Base-by-base conservation (phyloP, 2,329 filamentous ascomycete genomes). In the Aspergillaceae sp. region DNA sequence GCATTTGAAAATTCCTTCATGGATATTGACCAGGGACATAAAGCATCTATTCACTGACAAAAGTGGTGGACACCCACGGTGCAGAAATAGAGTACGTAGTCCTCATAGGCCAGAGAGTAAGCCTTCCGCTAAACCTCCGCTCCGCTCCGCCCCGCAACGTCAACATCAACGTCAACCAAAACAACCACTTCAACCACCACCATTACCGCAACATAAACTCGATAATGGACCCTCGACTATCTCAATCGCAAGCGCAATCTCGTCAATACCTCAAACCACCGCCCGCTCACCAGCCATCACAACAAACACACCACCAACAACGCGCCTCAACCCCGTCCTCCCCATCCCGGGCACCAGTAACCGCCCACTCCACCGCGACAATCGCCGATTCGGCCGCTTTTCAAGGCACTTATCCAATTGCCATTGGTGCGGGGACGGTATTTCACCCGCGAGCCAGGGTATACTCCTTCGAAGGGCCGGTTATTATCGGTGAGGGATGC, bases 391-490 rank as follows among this genome's bases (percentile, higher is more conserved):
- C 60, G 3, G 59, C 59, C 4, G 57, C 63, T 29, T 63, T 71
- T 52, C 66, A 70, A 46, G 92, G 92, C 52, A 82, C 78, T 2
- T 78, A 94, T 62, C 83, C 81, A 1, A 87, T 98, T 52, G 83
- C 80, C 40, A 81, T 97, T 51, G 83, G 83, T 47, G 76, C 86
- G 27, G 83, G 88, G 59, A 83, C 81, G 3, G 79, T 96, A 5
- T 70, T 98, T n/a, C 91, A 97, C 59, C 90, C 92, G 1, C 86
- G 90, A 42, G 80, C 83, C 10, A 82, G 83, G 51, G 77, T 96
- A 47, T 86, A 89, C 58, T 84, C 91, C 6, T 81, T 82, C 47
- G 76, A 84, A 43, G 88, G 88, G 4, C 83, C 88, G 38, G 82
- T 97, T 54, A 82, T 82, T 29, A 79, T 94, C 49, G 89, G 90